phyloP scores from a whole-genome alignment of 1,284 basidiomycete species.

The Leccinum subatratum region DNA sequence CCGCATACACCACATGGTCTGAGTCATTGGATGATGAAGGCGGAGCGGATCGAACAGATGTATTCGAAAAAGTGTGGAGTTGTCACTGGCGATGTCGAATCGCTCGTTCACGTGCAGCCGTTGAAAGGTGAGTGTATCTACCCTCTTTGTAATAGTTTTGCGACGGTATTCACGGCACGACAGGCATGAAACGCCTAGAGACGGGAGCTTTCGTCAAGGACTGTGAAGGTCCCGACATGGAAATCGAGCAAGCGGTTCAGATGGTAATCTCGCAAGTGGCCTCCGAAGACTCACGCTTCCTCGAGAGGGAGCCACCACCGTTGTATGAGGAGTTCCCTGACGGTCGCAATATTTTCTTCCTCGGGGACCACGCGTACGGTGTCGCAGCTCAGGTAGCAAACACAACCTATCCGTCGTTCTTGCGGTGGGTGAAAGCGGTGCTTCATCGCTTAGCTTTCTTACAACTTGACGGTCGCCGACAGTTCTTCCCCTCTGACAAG shows the following conservation, averaged over 20 bases:
- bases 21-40: conserved; percentile 70
- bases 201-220: conserved; percentile 92
- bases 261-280: conserved; percentile 73
- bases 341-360: conserved; percentile 90
- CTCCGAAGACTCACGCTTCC: conserved; percentile 84
- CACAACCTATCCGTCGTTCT: conserved; percentile 76
- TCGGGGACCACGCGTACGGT: conserved; percentile 92
- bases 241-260: conserved; percentile 83
- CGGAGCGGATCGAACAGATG: conserved; percentile 74
- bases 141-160: not conserved
- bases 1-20: conserved; percentile 69
- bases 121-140: conserved; percentile 69
- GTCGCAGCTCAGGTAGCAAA: conserved; percentile 83
- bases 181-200: conserved; percentile 84
- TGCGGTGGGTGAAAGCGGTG: conserved; percentile 52
- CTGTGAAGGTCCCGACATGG: conserved; percentile 79
- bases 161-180: not conserved
- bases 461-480: conserved; percentile 7
- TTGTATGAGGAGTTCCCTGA: conserved; percentile 87
- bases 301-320: conserved; percentile 79
- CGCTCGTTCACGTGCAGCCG: conserved; percentile 79
- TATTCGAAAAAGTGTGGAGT: conserved; percentile 92
- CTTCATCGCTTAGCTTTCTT: conserved; percentile 4
- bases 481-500: conserved; percentile 85
- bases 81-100: conserved; percentile 75